These are phyloP conservation scores for Aspergillus sp. DNA, from an alignment of 2,329 filamentous ascomycete species.

Conservation along the genomic window DNA sequence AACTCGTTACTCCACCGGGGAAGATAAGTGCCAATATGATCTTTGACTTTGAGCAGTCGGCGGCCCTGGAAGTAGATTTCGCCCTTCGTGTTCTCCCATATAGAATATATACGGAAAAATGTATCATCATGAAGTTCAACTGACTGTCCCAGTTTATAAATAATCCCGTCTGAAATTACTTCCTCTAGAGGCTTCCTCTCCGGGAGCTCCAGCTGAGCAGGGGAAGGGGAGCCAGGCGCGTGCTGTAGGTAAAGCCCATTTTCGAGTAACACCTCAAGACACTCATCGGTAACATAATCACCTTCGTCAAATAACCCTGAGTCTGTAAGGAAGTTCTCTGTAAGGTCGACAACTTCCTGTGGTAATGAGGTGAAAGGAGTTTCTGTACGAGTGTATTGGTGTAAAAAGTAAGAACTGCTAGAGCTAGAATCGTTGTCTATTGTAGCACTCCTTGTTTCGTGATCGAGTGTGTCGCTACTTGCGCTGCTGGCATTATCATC, in stretches of 20 bases:
- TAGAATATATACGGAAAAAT: conserved; percentile 43
- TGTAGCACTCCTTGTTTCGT: conserved; percentile 4
- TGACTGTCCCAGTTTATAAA: conserved; percentile 29
- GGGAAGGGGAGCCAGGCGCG: neutral
- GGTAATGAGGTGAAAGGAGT: neutral
- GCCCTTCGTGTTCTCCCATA: conserved; percentile 28
- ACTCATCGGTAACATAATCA: conserved; percentile 29
- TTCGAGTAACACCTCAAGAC: conserved; percentile 18
- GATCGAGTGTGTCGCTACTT: neutral
- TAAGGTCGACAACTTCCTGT: conserved; percentile 15
- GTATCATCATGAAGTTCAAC: conserved; percentile 39
- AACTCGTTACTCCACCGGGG: conserved; percentile 47
- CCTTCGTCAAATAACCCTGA: conserved; percentile 12
- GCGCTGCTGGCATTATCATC: conserved; percentile 5
- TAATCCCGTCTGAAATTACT: conserved; percentile 16
- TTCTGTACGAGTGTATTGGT: neutral
- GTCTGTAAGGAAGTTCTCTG: conserved; percentile 4
- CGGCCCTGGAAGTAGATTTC: conserved; percentile 40
- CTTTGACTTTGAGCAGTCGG: conserved; percentile 32
- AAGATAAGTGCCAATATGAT: conserved; percentile 33
- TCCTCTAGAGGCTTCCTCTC: conserved; percentile 14
- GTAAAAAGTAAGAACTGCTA: conserved; percentile 6
- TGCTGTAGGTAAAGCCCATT: conserved; percentile 3
- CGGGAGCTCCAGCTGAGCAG: neutral
- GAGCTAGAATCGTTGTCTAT: conserved; percentile 18